phyloP scores from a whole-genome alignment of 2,329 filamentous ascomycete genomes.

The Blastomyces emzantsi region DNA sequence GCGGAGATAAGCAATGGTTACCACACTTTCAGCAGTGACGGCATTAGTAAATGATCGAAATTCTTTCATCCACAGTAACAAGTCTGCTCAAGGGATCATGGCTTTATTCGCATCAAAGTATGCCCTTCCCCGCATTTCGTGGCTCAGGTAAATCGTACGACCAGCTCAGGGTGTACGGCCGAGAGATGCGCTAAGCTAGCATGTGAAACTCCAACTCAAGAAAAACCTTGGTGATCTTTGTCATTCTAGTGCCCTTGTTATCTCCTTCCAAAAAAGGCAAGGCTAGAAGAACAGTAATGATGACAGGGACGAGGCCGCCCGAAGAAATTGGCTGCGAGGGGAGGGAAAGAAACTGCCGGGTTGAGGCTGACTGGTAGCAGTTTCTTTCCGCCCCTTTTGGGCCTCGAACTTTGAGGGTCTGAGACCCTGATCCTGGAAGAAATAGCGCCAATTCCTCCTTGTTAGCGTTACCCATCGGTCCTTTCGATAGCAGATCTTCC shows the following conservation, averaged over 20 bases:
- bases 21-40: not conserved
- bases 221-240: not conserved
- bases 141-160: not conserved
- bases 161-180: too few species aligned
- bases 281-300: not conserved
- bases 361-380: not conserved
- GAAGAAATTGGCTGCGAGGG: not conserved
- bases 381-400: not conserved
- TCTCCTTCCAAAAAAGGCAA: not conserved
- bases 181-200: not conserved
- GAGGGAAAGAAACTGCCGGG: not conserved
- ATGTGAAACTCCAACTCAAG: not conserved
- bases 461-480: too few species aligned
- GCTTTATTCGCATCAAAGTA: too few species aligned
- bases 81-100: not conserved
- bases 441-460: too few species aligned
- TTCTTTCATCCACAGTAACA: too few species aligned
- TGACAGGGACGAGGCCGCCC: too few species aligned
- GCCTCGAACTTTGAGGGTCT: too few species aligned
- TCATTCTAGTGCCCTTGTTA: not conserved
- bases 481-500: not conserved
- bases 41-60: too few species aligned
- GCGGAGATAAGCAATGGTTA: not conserved
- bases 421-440: not conserved
- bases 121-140: not conserved